A percentile compares a stretch with the other conserved stretches of the same genome.
Evolutionary conservation across 805 yeast genomes (phyloP).

Genomic region (Yarrowia sp.): DNA sequence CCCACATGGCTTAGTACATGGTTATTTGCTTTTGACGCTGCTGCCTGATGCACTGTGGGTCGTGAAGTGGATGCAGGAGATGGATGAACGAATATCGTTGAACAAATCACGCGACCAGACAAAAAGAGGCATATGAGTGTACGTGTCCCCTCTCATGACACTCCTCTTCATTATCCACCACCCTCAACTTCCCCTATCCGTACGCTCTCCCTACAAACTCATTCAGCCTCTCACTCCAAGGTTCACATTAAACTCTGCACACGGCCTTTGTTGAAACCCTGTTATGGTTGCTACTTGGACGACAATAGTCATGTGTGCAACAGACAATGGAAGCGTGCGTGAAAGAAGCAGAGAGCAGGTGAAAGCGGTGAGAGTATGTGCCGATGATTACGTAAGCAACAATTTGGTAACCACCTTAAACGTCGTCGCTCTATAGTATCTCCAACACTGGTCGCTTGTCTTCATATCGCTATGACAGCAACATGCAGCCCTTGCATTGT

Average conservation of each 20-base stretch:
- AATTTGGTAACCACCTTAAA: too few species aligned
- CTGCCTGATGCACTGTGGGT: slow-evolving; percentile 22
- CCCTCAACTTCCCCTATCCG: not conserved
- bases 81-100: not conserved
- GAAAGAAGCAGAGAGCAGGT: not conserved
- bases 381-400: not conserved
- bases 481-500: not conserved
- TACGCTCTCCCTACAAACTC: not conserved
- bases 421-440: too few species aligned
- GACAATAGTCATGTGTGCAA: not conserved
- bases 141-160: too few species aligned
- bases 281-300: slow-evolving; percentile 13
- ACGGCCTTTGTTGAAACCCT: slow-evolving; percentile 14
- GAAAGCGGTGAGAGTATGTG: too few species aligned
- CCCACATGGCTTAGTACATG: not conserved
- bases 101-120: not conserved
- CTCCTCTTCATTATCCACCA: too few species aligned
- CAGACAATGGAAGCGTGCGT: not conserved
- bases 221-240: not conserved
- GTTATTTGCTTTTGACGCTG: slow-evolving; percentile 11
- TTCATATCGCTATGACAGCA: not conserved
- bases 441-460: too few species aligned
- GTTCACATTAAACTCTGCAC: not conserved
- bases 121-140: too few species aligned
- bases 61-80: not conserved